Evolutionary conservation across 805 yeast genomes (phyloP).

Genomic region (Debaryomyces castellii): DNA sequence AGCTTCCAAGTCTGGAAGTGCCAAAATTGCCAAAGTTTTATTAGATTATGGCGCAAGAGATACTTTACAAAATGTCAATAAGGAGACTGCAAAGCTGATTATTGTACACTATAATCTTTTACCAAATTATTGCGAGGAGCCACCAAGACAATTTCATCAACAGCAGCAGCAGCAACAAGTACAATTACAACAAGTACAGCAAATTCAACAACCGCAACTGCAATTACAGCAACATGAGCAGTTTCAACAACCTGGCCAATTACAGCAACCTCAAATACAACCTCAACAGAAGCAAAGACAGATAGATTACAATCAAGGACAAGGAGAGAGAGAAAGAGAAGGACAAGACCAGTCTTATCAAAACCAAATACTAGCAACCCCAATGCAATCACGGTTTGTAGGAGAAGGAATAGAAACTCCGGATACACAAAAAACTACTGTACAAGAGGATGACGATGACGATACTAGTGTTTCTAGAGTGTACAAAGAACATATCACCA

Average conservation of each 20-base stretch:
- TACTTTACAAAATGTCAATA: conserved; percentile 43
- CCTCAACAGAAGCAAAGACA: conserved; percentile 8
- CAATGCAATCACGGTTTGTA: conserved; percentile 19
- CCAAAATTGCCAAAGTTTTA: conserved; percentile 73
- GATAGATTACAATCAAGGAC: conserved; percentile 1
- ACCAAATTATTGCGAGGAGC: conserved; percentile 1
- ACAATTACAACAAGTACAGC: not conserved
- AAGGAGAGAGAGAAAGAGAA: conserved; percentile 5
- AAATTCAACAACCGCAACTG: not conserved
- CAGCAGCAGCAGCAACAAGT: conserved; percentile 1
- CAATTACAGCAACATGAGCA: not conserved
- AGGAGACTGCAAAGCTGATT: conserved; percentile 45
- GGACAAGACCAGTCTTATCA: not conserved
- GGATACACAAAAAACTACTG: conserved; percentile 45
- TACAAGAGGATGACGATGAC: conserved; percentile 43
- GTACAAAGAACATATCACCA: conserved; percentile 32
- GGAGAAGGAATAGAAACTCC: conserved; percentile 34
- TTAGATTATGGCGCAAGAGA: conserved; percentile 81
- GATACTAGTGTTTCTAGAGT: conserved; percentile 25
- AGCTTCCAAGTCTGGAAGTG: conserved; percentile 66
- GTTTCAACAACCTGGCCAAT: conserved; percentile 3
- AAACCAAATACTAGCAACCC: conserved; percentile 25
- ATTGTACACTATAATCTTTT: conserved; percentile 39
- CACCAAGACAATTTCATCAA: conserved; percentile 1
- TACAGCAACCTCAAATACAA: conserved; percentile 5